A percentile compares a stretch with the other conserved stretches of the same genome.
Conservation (phyloP, 2,329 filamentous ascomycete species). For the Colletotrichum orbiculare region DNA sequence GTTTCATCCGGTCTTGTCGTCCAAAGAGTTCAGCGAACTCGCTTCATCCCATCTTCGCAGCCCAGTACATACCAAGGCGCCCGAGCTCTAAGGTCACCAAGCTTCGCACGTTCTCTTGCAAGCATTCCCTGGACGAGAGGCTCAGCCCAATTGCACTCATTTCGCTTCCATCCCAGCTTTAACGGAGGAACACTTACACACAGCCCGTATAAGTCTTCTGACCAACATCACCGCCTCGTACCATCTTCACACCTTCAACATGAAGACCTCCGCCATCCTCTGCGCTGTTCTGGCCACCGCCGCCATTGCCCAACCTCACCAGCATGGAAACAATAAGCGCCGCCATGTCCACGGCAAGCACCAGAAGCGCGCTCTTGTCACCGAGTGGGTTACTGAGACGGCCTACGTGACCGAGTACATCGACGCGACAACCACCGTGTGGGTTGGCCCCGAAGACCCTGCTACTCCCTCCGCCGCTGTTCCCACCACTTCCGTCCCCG, state of each 20-base stretch:
- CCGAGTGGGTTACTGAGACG: slow-evolving; percentile 63
- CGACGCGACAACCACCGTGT: slow-evolving; percentile 60
- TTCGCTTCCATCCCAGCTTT: slow-evolving; percentile 35
- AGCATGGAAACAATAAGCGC: slow-evolving; percentile 47
- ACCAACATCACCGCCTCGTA: not conserved
- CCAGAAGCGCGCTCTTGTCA: slow-evolving; percentile 54
- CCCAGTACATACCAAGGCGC: slow-evolving; percentile 27
- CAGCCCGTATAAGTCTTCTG: slow-evolving; percentile 24
- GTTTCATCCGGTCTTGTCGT: slow-evolving; percentile 28
- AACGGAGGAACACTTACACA: slow-evolving; percentile 21
- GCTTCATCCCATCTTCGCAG: slow-evolving; percentile 29
- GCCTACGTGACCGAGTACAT: slow-evolving; percentile 59
- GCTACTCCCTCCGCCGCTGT: slow-evolving; percentile 42
- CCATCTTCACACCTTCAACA: slow-evolving; percentile 39
- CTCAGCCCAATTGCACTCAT: slow-evolving; percentile 29
- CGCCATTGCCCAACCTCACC: slow-evolving; percentile 63
- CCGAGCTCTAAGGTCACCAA: slow-evolving; percentile 29
- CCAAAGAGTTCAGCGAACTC: slow-evolving; percentile 37
- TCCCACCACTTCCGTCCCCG: slow-evolving; percentile 40
- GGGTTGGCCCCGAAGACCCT: slow-evolving; percentile 47
- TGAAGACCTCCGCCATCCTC: slow-evolving; percentile 56
- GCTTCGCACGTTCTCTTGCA: slow-evolving; percentile 20
- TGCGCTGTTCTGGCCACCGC: slow-evolving; percentile 56
- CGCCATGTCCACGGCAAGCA: slow-evolving; percentile 50
- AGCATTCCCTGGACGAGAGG: slow-evolving; percentile 34